phyloP scores from a whole-genome alignment of 108 stramenopile genomes.

The Pseudonitzschia delicatissima region DNA sequence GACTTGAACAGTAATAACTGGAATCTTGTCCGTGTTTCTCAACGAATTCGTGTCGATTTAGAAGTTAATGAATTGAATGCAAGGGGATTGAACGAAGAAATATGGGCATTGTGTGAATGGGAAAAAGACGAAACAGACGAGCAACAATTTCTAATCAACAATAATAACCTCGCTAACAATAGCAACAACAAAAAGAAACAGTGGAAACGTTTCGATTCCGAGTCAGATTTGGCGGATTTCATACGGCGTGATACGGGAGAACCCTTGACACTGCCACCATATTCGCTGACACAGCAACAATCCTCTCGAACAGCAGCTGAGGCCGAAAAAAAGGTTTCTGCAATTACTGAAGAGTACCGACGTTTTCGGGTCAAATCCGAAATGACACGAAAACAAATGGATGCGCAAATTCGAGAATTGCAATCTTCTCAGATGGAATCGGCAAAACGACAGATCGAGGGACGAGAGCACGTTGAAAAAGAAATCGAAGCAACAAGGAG shows the following conservation, averaged over 20 bases:
- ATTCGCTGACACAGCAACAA: constrained; percentile 77
- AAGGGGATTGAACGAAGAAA: constrained; percentile 39
- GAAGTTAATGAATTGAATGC: constrained; percentile 16
- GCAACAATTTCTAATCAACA: constrained; percentile 14
- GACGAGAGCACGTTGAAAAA: constrained; percentile 34
- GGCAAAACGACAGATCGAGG: constrained; percentile 69
- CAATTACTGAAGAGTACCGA: constrained; percentile 82
- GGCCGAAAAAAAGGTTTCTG: constrained; percentile 54
- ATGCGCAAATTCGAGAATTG: constrained; percentile 73
- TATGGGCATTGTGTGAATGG: constrained; percentile 82
- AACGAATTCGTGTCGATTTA: constrained; percentile 47
- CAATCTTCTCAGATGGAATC: constrained; percentile 68
- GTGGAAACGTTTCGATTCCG: constrained; percentile 76
- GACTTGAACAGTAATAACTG: neutral
- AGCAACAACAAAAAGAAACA: constrained; percentile 41
- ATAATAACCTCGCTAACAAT: constrained; percentile 10
- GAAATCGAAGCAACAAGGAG: constrained; percentile 11
- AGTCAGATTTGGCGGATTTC: constrained; percentile 68
- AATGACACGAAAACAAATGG: constrained; percentile 76
- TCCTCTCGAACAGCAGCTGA: constrained; percentile 60
- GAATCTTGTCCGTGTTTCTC: constrained; percentile 70
- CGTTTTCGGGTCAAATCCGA: constrained; percentile 82
- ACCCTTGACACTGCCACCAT: constrained; percentile 73
- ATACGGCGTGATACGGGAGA: constrained; percentile 86
- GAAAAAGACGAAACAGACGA: constrained; percentile 46